Evolutionary conservation across 73 alveolate species (phyloP), one percentile per base, ranked within the genome.

Genomic region (Paramecium sonneborni): DNA sequence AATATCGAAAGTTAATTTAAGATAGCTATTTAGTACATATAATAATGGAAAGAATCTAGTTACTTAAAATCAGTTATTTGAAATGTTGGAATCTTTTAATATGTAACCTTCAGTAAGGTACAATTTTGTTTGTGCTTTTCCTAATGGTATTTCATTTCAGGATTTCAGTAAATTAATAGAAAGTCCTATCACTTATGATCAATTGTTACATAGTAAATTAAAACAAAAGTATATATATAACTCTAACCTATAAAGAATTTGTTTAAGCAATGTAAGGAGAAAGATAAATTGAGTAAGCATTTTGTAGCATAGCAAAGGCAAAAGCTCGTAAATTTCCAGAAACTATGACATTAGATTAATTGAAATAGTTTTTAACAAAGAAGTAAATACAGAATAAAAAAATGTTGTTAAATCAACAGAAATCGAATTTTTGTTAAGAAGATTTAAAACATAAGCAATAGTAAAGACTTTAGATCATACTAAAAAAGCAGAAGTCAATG

Each of bases 81-180:
- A 43, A 46, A 39, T 79, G 90, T 41, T 79, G 56, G 69, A 39
- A 44, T 41, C 69, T 9, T 79, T 79, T 24, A 26, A 79, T 23
- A 43, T 79, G 43, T 8, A 39, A 43, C 48, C 44, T 0, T 21
- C 18, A 46, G 70, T 62, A 7, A 18, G 37, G 41, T 5, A 79
- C 1, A 39, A 79, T 79, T 79, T 79, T 79, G 90, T 79, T n/a
- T 79, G 62, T 79, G 69, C 90, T 8, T 79, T 79, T 46, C 90
- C 90, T 21, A 79, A 79, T 79, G 90, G 90, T 4, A 39, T 79
- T 79, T 38, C 90, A 10, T 79, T 38, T 43, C 9, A 79, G 24
- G 74, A 79, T 6, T 79, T 79, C 18, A 34, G 26, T 23, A 43
- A 44, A 12, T 46, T 79, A 24, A 39, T 79, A 5, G 72, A 38